Percentiles rank a stretch among this genome's conserved stretches.
Conservation (phyloP, 495 filamentous ascomycete species). For the Daldinia concentrica region DNA sequence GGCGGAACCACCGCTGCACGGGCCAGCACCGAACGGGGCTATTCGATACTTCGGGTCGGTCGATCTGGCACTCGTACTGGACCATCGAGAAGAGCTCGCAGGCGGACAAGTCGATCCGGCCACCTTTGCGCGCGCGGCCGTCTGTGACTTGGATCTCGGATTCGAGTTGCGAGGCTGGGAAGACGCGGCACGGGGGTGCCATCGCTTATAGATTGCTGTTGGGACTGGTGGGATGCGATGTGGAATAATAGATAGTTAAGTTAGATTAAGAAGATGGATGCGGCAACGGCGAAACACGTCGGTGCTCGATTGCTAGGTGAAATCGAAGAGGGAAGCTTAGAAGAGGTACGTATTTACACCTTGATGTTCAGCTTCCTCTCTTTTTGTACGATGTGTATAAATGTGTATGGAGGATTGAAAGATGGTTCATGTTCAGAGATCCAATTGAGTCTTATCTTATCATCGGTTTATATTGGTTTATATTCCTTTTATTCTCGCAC, state of each 20-base stretch:
- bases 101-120: constrained; percentile 65
- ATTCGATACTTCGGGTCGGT: constrained; percentile 59
- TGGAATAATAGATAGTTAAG: neutral
- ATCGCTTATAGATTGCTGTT: constrained; percentile 50
- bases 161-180: constrained; percentile 63
- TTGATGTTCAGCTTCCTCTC: neutral
- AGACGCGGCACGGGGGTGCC: constrained; percentile 67
- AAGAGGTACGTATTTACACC: constrained; percentile 64
- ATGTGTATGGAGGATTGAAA: neutral
- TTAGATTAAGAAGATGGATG: constrained; percentile 28
- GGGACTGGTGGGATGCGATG: constrained; percentile 7
- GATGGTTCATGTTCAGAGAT: constrained; percentile 1
- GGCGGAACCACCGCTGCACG: constrained; percentile 79
- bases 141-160: constrained; percentile 58
- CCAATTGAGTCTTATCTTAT: constrained; percentile 46
- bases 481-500: neutral
- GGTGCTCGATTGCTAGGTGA: constrained; percentile 73
- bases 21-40: constrained; percentile 75
- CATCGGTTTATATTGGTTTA: neutral
- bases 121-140: constrained; percentile 62
- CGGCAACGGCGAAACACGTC: constrained; percentile 44
- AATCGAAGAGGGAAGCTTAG: constrained; percentile 69
- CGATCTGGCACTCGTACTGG: constrained; percentile 81
- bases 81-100: constrained; percentile 81
- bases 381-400: neutral